Conservation (phyloP, 1,139 yeast genomes). For the Debaryomycetaceae sp. region DNA sequence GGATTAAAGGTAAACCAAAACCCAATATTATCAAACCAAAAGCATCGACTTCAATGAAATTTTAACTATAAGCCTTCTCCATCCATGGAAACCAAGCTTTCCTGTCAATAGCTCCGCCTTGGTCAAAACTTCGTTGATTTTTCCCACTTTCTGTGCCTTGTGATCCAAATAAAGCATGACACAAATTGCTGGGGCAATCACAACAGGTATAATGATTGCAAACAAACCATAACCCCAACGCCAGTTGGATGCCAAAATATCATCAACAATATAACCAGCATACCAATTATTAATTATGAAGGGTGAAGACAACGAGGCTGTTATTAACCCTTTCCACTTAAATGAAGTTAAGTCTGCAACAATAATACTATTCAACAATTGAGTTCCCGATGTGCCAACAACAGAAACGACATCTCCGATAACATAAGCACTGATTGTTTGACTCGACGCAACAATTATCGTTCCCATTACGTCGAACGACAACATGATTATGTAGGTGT, state of each 20-base stretch:
- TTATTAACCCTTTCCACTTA: constrained; percentile 26
- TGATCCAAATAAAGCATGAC: constrained; percentile 23
- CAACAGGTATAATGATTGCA: constrained; percentile 30
- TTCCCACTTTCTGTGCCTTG: constrained; percentile 14
- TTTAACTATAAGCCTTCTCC: not conserved
- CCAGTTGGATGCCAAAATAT: constrained; percentile 23
- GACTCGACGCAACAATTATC: constrained; percentile 21
- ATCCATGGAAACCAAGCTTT: constrained; percentile 4
- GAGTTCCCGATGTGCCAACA: constrained; percentile 23
- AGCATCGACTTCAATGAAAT: constrained; percentile 20
- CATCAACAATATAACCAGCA: constrained; percentile 27
- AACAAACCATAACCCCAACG: constrained; percentile 40
- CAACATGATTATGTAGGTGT: constrained; percentile 17
- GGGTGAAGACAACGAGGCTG: constrained; percentile 23
- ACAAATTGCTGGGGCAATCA: constrained; percentile 22
- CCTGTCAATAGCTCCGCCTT: not conserved
- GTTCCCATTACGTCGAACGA: constrained; percentile 20
- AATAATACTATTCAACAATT: constrained; percentile 16
- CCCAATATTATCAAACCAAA: constrained; percentile 31
- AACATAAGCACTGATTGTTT: constrained; percentile 25
- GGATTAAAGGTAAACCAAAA: constrained; percentile 29
- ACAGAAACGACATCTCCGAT: constrained; percentile 25
- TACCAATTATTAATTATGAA: constrained; percentile 30
- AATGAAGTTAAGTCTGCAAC: constrained; percentile 29
- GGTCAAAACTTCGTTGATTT: constrained; percentile 1